Evolutionary conservation across 73 alveolate genomes (phyloP).

Genomic region (Symbiodinium pilosum): DNA sequence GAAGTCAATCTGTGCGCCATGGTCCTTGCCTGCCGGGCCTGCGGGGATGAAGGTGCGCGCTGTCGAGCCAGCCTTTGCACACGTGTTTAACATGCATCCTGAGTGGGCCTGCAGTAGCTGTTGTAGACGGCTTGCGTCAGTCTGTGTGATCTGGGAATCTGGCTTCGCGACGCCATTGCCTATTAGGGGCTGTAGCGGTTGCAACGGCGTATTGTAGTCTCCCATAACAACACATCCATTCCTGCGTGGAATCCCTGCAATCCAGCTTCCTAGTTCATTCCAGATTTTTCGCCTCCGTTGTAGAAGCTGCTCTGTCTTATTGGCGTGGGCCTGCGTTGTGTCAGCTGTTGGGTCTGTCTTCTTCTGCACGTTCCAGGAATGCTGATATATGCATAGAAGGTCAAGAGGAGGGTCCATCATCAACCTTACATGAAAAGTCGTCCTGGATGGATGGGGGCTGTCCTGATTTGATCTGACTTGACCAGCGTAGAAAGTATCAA

Average conservation of each 20-base stretch:
- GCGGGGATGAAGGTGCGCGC: background rate
- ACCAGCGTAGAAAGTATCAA: too few relatives aligned
- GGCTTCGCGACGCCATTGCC: background rate
- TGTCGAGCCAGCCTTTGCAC: background rate
- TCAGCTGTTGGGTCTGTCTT: too few relatives aligned
- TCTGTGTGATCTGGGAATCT: background rate
- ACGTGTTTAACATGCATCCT: background rate
- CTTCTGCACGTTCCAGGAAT: background rate
- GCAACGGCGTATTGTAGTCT: background rate
- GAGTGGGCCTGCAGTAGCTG: background rate
- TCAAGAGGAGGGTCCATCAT: background rate
- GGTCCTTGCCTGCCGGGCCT: background rate
- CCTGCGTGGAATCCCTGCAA: background rate
- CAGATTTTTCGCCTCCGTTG: background rate
- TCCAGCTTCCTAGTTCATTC: background rate
- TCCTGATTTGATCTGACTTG: too few relatives aligned
- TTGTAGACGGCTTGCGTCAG: background rate
- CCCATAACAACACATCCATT: background rate
- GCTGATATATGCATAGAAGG: background rate
- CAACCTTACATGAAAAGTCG: background rate
- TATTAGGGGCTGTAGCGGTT: background rate
- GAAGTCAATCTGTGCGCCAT: background rate
- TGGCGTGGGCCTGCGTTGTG: background rate
- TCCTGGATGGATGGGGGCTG: background rate
- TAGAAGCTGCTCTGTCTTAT: background rate